Conservation (phyloP, 2,329 filamentous ascomycete genomes). For the Erysiphe pisi region DNA sequence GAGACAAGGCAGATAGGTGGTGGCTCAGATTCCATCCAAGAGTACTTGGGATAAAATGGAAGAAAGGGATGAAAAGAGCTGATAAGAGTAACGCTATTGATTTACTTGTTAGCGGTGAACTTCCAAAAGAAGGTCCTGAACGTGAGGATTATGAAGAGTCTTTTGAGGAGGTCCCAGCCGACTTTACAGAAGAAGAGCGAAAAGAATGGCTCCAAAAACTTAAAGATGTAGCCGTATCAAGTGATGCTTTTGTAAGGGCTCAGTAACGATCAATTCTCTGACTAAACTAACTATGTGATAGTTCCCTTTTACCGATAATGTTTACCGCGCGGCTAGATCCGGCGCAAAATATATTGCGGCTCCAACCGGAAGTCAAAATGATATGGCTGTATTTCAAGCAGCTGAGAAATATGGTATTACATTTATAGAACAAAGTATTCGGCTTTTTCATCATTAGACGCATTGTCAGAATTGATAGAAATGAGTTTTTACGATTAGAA, state of each 20-base stretch:
- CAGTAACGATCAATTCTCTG: conserved; percentile 12
- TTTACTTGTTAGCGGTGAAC: conserved; percentile 78
- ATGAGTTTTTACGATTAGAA: no score
- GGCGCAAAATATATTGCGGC: conserved; percentile 95
- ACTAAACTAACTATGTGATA: conserved; percentile 36
- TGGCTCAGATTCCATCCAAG: conserved; percentile 97
- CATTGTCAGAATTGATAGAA: no score
- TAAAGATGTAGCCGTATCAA: conserved; percentile 71
- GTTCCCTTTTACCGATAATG: conserved; percentile 98
- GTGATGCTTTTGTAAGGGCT: conserved; percentile 79
- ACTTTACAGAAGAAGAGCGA: conserved; percentile 76
- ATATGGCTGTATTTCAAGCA: conserved; percentile 69
- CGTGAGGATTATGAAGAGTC: conserved; percentile 74
- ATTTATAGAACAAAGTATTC: conserved; percentile 88
- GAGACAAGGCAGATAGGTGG: conserved; percentile 99
- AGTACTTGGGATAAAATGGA: conserved; percentile 83
- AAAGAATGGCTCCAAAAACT: conserved; percentile 77
- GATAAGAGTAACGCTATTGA: conserved; percentile 99
- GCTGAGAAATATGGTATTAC: conserved; percentile 85
- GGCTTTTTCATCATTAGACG: conserved; percentile 87
- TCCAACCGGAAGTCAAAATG: conserved; percentile 81
- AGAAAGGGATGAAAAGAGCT: conserved; percentile 89
- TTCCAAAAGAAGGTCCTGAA: conserved; percentile 74
- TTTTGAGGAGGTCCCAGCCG: conserved; percentile 76
- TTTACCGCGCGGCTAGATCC: conserved; percentile 79